Evolutionary conservation across 768 basidiomycete species (phyloP).

Genomic region (Amanita pseudoporphyria): DNA sequence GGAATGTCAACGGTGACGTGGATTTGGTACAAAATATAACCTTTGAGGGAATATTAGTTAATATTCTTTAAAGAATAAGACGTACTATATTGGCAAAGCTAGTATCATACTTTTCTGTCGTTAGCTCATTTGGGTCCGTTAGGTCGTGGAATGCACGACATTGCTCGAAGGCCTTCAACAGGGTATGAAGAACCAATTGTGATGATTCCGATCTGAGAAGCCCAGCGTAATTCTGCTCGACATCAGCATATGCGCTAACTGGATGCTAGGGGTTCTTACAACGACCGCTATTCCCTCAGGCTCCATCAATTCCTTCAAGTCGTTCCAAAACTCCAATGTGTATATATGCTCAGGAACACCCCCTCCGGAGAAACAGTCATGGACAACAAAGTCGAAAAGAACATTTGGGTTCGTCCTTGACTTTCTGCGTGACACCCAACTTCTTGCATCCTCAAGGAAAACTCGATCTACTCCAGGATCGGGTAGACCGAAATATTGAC

Average conservation of each 20-base stretch:
- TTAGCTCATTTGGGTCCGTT: conserved; percentile 23
- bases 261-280: conserved; percentile 34
- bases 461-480: conserved; percentile 50
- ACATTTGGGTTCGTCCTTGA: conserved; percentile 18
- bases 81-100: conserved; percentile 71
- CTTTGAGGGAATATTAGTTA: conserved; percentile 26
- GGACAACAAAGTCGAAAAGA: conserved; percentile 66
- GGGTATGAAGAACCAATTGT: conserved; percentile 57
- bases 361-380: conserved; percentile 94
- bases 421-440: conserved; percentile 46
- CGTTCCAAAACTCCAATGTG: conserved; percentile 76
- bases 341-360: conserved; percentile 82
- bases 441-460: conserved; percentile 69
- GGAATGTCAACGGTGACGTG: conserved; percentile 44
- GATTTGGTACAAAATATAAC: conserved; percentile 76
- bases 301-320: conserved; percentile 52
- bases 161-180: conserved; percentile 59
- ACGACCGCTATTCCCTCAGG: conserved; percentile 73
- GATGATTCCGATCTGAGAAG: conserved; percentile 49
- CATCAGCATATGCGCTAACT: neutral
- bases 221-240: conserved; percentile 76
- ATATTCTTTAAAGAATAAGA: conserved; percentile 4
- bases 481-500: conserved; percentile 69
- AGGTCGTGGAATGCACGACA: conserved; percentile 83
- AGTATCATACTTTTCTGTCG: conserved; percentile 35